Evolutionary conservation across 306 rosid species (phyloP).

Genomic region (Pueraria montana): DNA sequence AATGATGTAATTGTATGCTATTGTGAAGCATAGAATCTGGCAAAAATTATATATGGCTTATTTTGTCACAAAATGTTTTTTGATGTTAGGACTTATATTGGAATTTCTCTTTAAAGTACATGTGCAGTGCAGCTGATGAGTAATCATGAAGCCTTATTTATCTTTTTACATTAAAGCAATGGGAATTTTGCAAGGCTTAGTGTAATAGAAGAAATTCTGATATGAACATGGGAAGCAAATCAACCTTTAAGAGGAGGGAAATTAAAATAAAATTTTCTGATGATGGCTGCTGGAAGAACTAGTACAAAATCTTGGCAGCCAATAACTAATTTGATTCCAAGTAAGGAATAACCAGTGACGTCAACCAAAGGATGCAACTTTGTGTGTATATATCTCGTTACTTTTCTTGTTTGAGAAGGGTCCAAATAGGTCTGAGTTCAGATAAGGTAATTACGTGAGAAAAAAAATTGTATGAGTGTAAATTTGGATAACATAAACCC

Average conservation of each 20-base stretch:
- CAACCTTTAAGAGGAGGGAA: not conserved
- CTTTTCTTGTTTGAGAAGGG: conserved; percentile 9
- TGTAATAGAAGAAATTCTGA: not conserved
- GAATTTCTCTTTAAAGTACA: conserved; percentile 20
- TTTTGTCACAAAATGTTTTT: conserved; percentile 7
- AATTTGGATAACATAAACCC: not conserved
- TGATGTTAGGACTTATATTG: not conserved
- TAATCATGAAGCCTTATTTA: not conserved
- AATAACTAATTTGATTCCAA: not conserved
- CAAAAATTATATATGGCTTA: conserved; percentile 12
- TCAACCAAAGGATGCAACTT: conserved; percentile 20
- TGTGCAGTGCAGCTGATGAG: not conserved
- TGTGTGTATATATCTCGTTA: not conserved
- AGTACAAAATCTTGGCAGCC: not conserved
- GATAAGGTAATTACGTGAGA: not conserved
- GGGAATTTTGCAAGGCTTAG: not conserved
- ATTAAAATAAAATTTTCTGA: not conserved
- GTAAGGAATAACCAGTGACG: not conserved
- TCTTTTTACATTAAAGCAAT: not conserved
- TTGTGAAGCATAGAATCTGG: conserved; percentile 29
- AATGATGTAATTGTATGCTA: conserved; percentile 23
- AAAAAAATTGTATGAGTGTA: not conserved
- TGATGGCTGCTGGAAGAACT: not conserved
- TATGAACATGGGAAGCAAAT: not conserved
- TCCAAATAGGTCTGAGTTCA: not conserved